Evolutionary conservation across 306 rosid species (phyloP).

Genomic region (Quercus ilex): DNA sequence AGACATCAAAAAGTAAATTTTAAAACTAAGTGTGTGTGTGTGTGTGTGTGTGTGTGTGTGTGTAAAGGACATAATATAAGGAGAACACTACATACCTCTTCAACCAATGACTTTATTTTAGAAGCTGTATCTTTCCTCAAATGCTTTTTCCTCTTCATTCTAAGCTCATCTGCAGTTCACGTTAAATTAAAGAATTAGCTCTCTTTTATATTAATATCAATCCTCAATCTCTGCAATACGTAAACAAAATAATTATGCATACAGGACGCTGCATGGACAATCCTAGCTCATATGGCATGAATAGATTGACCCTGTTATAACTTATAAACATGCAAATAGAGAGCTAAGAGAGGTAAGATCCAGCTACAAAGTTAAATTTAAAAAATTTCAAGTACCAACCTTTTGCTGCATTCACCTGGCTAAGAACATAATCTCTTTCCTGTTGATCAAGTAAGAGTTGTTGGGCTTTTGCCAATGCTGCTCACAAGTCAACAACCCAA

Average conservation of each 20-base stretch:
- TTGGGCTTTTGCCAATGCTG: slow-evolving; percentile 97
- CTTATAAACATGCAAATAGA: neutral
- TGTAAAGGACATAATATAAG: neutral
- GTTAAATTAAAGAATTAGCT: slow-evolving; percentile 30
- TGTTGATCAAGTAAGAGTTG: slow-evolving; percentile 87
- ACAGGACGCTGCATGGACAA: neutral
- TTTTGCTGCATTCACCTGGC: slow-evolving; percentile 90
- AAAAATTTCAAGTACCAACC: slow-evolving; percentile 45
- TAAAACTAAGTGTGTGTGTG: neutral
- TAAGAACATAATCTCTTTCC: slow-evolving; percentile 85
- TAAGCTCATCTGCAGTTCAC: slow-evolving; percentile 84
- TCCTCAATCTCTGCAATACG: neutral
- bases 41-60: neutral
- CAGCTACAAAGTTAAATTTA: neutral
- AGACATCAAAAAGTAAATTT: neutral
- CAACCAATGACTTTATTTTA: slow-evolving; percentile 88
- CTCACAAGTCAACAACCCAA: slow-evolving; percentile 31
- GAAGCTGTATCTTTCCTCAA: slow-evolving; percentile 95
- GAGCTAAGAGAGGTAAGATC: neutral
- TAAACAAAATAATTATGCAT: neutral
- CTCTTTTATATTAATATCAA: slow-evolving; percentile 2
- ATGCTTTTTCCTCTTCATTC: slow-evolving; percentile 87
- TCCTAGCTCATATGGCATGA: neutral
- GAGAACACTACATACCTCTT: slow-evolving; percentile 64
- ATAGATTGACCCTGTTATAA: neutral